Evolutionary conservation across 2,329 filamentous ascomycete genomes (phyloP), one percentile per base, ranked within the genome.

Genomic region (Aspergillus pseudoglaucus): DNA sequence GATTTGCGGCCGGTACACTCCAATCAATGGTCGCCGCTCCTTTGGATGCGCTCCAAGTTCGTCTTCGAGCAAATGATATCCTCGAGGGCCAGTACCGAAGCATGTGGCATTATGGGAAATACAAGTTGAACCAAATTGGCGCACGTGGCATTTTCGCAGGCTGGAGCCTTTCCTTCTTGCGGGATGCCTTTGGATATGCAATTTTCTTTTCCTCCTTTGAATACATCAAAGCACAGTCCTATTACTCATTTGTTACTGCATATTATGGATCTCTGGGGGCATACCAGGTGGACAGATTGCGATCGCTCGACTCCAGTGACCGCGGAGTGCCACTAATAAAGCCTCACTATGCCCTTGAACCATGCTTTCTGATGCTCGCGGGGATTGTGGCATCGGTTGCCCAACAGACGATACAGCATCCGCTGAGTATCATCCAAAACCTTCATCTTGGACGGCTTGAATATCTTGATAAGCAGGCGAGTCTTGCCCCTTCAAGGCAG

Each of bases 121-220:
- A 75, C 48, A 84, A 84, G 57, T 68, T 82, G 3, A 70, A 68
- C 9, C 77, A 80, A 33, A 83, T 85, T 47, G 82, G 82, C 4
- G 52, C 75, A 3, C 76, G 79, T 8, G 81, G 82, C 18, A 73
- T 84, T 17, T 83, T 83, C 56, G 81, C 81, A 3, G 82, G 82
- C n/a, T 84, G 75, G 73, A 70, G 75, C 3, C 63, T 84, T 3
- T 79, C 76, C 0, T 74, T 84, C 38, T 33, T 81, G 25, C 81
- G 82, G 51, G 82, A 85, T 57, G 74, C 78, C 1, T 69, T 83
- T 32, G 82, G 82, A 8, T 79, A 77, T 42, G 82, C 77, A 2
- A 64, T 80, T 14, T 85, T 85, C 67, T 85, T 85, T 62, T 72
- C 74, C 41, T 75, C 75, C 1, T 85, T 85, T 53, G 82, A 85